phyloP scores from a whole-genome alignment of 345 rosid genomes.

The Eutrema heterophyllum region DNA sequence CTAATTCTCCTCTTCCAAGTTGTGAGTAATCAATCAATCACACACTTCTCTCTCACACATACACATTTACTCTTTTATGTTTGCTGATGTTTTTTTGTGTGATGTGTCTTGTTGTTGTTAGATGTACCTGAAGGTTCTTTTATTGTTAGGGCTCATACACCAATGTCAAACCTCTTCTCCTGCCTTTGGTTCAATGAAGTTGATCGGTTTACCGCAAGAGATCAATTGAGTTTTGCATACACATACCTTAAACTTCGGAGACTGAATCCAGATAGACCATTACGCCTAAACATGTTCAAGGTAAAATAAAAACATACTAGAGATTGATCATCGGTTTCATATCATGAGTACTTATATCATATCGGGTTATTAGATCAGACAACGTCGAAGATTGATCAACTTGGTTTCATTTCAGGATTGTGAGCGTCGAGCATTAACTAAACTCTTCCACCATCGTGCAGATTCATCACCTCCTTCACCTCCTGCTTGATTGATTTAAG shows the following conservation, averaged over 20 bases:
- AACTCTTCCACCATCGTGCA: slow-evolving; percentile 57
- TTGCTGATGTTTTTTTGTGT: slow-evolving; percentile 21
- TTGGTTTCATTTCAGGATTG: slow-evolving; percentile 58
- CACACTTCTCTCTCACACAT: background rate
- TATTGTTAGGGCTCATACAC: slow-evolving; percentile 80
- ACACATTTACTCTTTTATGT: background rate
- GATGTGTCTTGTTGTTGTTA: slow-evolving; percentile 33
- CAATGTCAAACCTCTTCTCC: slow-evolving; percentile 91
- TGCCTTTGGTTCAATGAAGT: slow-evolving; percentile 97
- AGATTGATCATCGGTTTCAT: background rate
- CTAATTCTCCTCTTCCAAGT: slow-evolving; percentile 69
- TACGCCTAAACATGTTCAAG: slow-evolving; percentile 84
- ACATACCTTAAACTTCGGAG: slow-evolving; percentile 79
- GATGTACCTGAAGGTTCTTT: slow-evolving; percentile 99
- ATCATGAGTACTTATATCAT: background rate
- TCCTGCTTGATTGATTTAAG: slow-evolving; percentile 37
- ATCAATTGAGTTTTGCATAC: slow-evolving; percentile 93
- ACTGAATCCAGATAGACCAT: slow-evolving; percentile 62
- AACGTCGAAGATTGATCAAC: background rate
- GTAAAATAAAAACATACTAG: slow-evolving; percentile 29
- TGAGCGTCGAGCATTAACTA: slow-evolving; percentile 71
- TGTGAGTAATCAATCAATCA: slow-evolving; percentile 42
- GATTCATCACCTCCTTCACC: slow-evolving; percentile 32
- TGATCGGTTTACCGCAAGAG: slow-evolving; percentile 84
- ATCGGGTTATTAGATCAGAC: background rate